These are phyloP conservation scores for Mortierella sp. DNA, from an alignment of 371 early-diverging fungal species.

Conservation along the genomic window DNA sequence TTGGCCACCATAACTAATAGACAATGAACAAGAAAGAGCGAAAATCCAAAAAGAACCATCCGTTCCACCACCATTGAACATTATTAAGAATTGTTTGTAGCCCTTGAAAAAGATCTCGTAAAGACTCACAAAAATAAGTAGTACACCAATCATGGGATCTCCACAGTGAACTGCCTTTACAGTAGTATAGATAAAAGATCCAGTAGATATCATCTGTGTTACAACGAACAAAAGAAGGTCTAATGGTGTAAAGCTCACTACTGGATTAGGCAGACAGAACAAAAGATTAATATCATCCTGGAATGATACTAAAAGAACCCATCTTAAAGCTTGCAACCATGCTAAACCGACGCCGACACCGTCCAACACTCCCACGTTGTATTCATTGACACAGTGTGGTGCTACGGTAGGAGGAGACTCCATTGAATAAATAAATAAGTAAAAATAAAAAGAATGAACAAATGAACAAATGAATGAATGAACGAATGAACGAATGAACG, in stretches of 20 bases:
- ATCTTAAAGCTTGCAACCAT: conserved; percentile 1
- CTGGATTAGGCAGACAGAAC: background rate
- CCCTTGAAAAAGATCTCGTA: background rate
- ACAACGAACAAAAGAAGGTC: background rate
- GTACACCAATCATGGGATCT: background rate
- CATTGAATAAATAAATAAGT: background rate
- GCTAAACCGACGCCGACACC: conserved; percentile 1
- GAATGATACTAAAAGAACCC: background rate
- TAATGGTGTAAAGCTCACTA: background rate
- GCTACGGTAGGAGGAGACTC: background rate
- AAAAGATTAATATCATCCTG: conserved; percentile 3
- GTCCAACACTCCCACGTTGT: background rate
- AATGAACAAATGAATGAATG: background rate
- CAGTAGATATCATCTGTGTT: background rate
- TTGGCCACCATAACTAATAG: conserved; percentile 2
- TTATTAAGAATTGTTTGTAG: background rate
- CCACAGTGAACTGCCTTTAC: background rate
- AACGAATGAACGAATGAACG: background rate
- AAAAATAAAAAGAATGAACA: background rate
- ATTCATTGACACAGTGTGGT: background rate
- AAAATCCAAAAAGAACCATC: background rate
- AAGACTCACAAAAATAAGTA: conserved; percentile 5
- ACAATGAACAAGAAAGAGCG: conserved; percentile 1
- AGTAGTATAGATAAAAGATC: background rate
- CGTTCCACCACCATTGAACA: background rate